A percentile compares a stretch with the other conserved stretches of the same genome.
Evolutionary conservation across 345 rosid genomes (phyloP).

Genomic region (Microthlaspi erraticum): DNA sequence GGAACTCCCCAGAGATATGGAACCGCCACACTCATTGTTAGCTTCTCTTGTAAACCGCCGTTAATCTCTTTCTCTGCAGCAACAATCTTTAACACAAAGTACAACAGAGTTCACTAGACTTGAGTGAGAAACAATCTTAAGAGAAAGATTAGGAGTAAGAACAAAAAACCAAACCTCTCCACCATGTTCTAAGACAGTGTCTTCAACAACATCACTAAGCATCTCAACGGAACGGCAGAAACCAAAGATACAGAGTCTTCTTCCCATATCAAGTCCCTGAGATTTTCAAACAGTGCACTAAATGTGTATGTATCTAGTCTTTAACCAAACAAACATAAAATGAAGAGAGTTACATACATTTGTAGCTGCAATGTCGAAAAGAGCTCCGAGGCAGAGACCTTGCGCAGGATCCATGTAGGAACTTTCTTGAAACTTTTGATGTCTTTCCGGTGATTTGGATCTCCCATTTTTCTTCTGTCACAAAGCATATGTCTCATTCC

Average conservation of each 20-base stretch:
- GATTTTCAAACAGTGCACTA: conserved; percentile 2
- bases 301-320: background rate
- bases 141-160: background rate
- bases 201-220: conserved; percentile 96
- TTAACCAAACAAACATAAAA: background rate
- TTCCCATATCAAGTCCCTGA: conserved; percentile 91
- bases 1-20: conserved; percentile 98
- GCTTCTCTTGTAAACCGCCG: conserved; percentile 87
- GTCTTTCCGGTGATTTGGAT: conserved; percentile 54
- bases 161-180: conserved; percentile 68
- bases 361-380: conserved; percentile 91
- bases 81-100: conserved; percentile 56
- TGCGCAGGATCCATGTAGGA: conserved; percentile 89
- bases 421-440: conserved; percentile 75
- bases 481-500: conserved; percentile 16
- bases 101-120: background rate
- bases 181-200: conserved; percentile 87
- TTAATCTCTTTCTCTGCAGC: conserved; percentile 78
- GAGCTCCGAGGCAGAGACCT: conserved; percentile 84
- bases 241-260: conserved; percentile 93
- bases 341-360: conserved; percentile 56
- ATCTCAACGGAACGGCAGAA: conserved; percentile 97
- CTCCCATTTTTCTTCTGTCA: conserved; percentile 66
- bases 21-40: conserved; percentile 89
- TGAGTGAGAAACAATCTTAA: conserved; percentile 3